Evolutionary conservation across 805 yeast species (phyloP), one percentile per base, ranked within the genome.

Genomic region (Teunomyces funiuensis): DNA sequence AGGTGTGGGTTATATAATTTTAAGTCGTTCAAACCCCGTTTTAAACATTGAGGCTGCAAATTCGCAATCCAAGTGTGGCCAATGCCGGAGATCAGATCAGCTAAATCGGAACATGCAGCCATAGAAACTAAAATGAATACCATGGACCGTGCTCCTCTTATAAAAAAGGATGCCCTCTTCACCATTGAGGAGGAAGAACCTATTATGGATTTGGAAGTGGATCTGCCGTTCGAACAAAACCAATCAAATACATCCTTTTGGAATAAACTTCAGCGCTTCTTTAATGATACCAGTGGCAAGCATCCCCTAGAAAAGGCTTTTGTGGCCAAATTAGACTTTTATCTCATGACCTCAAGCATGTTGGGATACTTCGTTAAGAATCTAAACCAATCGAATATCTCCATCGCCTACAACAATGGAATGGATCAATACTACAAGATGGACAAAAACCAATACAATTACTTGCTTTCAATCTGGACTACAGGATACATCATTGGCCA

Each of bases 271-370:
- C 18, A 27, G 19, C 36, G 33, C 6, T 55, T 37, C 33, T 37
- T 60, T 19, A 52, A 60, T 57, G 68, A 63, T 44, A 51, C 59
- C 9, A 28, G 36, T 6, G 71, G 68, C 42, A 68, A 71, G 40
- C 58, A 60, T 34, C 65, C 71, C 1, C 71, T 46, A 3, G 76
- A 71, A 43, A 68, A 71, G 36, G 63, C 59, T 19, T 57, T 80
- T 27, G 43, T 66, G 27, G 54, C 80, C 11, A 83, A 83, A 54
- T 55, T 82, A 23, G 88, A 83, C 51, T 46, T 79, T 9, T 54
- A 79, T 25, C 61, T 84, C 38, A 69, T 80, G n/a, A 65, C 72
- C 33, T 78, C 79, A 48, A 25, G 31, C 43, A 41, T 44, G 23
- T 27, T 44, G 26, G 44, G 54, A 9, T 54, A 54, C 45, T 54